phyloP scores from a whole-genome alignment of 2,329 filamentous ascomycete genomes.

The Teratosphaeria nubilosa region DNA sequence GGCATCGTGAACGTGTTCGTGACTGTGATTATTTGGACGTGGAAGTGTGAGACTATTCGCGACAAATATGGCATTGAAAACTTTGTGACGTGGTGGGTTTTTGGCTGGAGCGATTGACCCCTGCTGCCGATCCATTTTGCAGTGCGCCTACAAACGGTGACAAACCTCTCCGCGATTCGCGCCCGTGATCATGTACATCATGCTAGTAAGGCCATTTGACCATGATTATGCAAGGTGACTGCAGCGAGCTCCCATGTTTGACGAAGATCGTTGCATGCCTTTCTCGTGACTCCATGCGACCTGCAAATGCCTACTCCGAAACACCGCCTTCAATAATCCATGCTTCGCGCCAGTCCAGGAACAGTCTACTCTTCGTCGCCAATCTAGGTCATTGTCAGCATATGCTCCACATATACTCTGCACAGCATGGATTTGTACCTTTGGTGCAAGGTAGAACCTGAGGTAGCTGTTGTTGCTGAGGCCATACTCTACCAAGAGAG shows the following conservation, averaged over 20 bases:
- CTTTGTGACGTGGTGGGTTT: background rate
- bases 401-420: background rate
- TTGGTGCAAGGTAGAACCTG: constrained; percentile 95
- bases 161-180: background rate
- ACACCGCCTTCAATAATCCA: background rate
- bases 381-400: constrained; percentile 45
- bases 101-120: background rate
- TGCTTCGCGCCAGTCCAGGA: background rate
- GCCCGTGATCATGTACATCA: background rate
- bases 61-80: background rate
- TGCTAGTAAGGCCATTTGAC: background rate
- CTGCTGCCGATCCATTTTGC: background rate
- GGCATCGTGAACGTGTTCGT: constrained; percentile 7
- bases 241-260: background rate
- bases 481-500: constrained; percentile 85
- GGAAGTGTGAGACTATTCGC: background rate
- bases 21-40: background rate
- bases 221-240: background rate
- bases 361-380: constrained; percentile 44
- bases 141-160: background rate
- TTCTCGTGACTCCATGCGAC: background rate
- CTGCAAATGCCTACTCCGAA: background rate
- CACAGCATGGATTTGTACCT: constrained; percentile 52
- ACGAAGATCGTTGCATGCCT: background rate
- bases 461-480: constrained; percentile 76